Base-by-base conservation (phyloP, 176 grass and related monocot species). In the Bolboschoenus planiculmis region DNA sequence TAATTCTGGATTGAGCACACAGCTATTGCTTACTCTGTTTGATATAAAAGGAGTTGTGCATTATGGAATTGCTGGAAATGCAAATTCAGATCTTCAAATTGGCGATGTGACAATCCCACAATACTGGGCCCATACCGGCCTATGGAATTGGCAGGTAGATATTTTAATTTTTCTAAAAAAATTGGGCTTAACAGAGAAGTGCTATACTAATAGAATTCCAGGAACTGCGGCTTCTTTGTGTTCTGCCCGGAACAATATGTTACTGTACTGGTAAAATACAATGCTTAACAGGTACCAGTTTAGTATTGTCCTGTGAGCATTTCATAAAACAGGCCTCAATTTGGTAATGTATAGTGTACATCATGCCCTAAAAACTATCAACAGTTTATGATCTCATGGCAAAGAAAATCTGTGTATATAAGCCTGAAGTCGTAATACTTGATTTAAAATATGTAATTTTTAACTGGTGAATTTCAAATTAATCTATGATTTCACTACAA, bases 121-220 rank as follows among this genome's bases (percentile, higher is more conserved):
- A 14, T 85, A 60, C 43, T 93, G 88, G 91, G 88, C 88, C 18
- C 88, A 93, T 58, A 93, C 91, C 1, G 88, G 91, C 29, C 85
- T 93, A 40, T 93, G 91, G 91, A 81, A 88, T 71, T 88, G 88
- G 91, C 91, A 90, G 90, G 90, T 92, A 56, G 0, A 44, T 47
- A 16, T 44, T 10, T 61, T 11, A 61, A 30, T 29, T 13, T 60
- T 29, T 29, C 3, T 1, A 53, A 11, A 18, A 68, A 68, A 68
- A n/a, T 21, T 75, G 2, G 64, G 10, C 23, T 75, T 30, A n/a
- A 5, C n/a, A 74, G 70, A 30, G 2, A 48, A 73, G 10, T 24
- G n/a, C 36, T 46, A 27, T 16, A 54, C 59, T 47, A 31, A 68
- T 40, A 62, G 3, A 82, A 57, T 3, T 83, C 14, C 35, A 47